Evolutionary conservation across 1,284 basidiomycete species (phyloP).

Genomic region (Mycena sp.): DNA sequence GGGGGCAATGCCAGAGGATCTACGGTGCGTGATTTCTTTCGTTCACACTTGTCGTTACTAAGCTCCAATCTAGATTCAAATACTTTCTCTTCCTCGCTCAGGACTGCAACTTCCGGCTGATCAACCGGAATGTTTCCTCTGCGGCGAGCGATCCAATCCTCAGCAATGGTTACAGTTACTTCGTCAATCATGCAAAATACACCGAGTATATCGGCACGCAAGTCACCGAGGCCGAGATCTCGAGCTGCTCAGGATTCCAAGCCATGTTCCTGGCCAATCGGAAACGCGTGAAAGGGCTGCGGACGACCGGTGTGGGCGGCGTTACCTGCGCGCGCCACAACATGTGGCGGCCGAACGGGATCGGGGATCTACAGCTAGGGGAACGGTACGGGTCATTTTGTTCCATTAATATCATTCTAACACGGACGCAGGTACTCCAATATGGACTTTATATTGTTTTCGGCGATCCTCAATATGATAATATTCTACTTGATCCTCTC

Average conservation of each 20-base stretch:
- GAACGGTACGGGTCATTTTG: neutral
- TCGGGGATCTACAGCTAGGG: neutral
- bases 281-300: slow-evolving; percentile 14
- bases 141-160: slow-evolving; percentile 39
- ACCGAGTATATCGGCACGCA: slow-evolving; percentile 3
- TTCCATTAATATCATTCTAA: neutral
- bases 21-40: neutral
- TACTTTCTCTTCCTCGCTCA: slow-evolving; percentile 21
- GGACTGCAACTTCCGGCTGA: slow-evolving; percentile 46
- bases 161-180: slow-evolving; percentile 41
- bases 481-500: neutral
- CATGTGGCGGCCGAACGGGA: neutral
- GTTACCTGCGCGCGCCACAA: neutral
- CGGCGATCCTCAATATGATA: no score
- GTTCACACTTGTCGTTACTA: neutral
- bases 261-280: slow-evolving; percentile 9
- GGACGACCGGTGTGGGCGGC: neutral
- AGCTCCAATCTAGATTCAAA: neutral
- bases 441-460: neutral
- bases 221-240: slow-evolving; percentile 15
- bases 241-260: slow-evolving; percentile 16
- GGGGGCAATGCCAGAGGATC: neutral
- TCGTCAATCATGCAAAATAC: slow-evolving; percentile 30
- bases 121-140: slow-evolving; percentile 38
- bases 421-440: neutral